Evolutionary conservation across 2,329 filamentous ascomycete species (phyloP), one percentile per base, ranked within the genome.

Genomic region (Lecanosticta acicola): DNA sequence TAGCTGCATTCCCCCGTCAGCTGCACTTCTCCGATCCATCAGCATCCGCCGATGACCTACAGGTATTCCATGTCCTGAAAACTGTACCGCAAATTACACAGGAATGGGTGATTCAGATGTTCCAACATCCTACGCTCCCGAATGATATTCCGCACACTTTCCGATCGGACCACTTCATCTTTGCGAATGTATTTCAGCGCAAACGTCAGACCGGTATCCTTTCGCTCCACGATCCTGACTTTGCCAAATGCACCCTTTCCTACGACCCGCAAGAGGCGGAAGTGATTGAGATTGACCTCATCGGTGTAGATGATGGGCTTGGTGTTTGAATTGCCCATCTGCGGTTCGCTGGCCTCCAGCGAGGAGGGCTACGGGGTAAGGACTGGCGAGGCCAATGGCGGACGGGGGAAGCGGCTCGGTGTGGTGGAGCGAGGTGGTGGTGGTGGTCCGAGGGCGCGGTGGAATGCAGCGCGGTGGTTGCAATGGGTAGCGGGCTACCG

Each of bases 31-130:
- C 35, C 26, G 39, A 3, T 33, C 17, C n/a, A 19, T 11, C 24
- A 8, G 20, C 14, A 20, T 29, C 24, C 32, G n/a, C 9, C n/a
- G 1, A 26, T 11, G 18, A 68, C 86, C 63, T 76, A 95, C 88
- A 98, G 85, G 71, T 98, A 98, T 69, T 98, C 93, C 60, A 97
- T 89, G 69, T 98, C 93, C 71, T 98, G 93, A 66, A 98, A 98
- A 71, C 90, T 96, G 72, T 97, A 98, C 61, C 93, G 86, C 74
- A 98, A 74, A 69, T 98, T 98, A 74, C 91, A 97, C 58, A 98
- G 85, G 68, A 97, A 98, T 19, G 91, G 89, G 64, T 98, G 93
- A 66, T 95, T 96, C 60, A 98, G 79, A 67, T 97, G 89, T 71
- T 98, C 90, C 63, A 98, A 80, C 93, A 98, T 98, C 65, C 91